phyloP scores from a whole-genome alignment of 805 yeast genomes.

The Metschnikowia proteae region DNA sequence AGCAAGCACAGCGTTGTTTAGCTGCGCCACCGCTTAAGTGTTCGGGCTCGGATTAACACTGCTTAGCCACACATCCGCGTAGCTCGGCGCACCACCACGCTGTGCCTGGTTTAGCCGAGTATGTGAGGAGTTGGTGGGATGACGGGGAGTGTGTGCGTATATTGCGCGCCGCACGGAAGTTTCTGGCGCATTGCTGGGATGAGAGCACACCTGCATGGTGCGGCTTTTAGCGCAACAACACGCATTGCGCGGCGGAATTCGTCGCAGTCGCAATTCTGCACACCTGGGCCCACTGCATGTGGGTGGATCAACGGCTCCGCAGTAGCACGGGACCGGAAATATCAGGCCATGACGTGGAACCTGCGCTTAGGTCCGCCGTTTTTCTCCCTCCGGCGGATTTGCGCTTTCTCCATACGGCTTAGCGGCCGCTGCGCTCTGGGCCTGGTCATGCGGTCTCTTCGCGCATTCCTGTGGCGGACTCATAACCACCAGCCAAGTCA shows the following conservation, averaged over 20 bases:
- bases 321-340: neutral
- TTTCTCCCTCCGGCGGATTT: neutral
- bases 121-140: neutral
- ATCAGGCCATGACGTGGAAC: neutral
- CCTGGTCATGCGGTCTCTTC: neutral
- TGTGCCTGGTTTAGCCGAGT: constrained; percentile 5
- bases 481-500: constrained; percentile 1
- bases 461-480: neutral
- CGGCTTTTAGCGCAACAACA: neutral
- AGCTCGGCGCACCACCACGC: neutral
- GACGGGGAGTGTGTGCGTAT: neutral
- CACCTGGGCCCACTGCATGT: neutral
- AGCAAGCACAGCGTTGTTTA: too few relatives aligned
- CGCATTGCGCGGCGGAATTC: neutral
- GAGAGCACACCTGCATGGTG: too few relatives aligned
- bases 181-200: neutral
- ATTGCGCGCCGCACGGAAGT: neutral
- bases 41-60: neutral
- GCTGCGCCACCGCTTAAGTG: neutral
- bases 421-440: neutral
- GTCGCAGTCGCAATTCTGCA: neutral
- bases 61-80: neutral
- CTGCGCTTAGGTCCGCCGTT: neutral
- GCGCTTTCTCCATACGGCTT: neutral
- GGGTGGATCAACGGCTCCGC: neutral